Conservation (phyloP, 148 eudicot species). For the Cornus controversa region DNA sequence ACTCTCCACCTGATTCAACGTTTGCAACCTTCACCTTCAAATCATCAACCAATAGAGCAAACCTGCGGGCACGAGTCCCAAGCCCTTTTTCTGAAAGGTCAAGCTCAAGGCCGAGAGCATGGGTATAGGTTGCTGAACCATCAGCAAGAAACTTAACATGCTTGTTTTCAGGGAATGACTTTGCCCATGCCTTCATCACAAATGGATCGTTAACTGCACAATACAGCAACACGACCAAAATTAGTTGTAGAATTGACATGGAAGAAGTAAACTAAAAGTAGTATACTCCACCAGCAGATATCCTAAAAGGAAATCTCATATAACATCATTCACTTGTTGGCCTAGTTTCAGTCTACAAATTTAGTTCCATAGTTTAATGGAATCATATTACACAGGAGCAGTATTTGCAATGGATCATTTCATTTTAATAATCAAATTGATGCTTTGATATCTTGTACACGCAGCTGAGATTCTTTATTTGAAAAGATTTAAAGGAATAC, state of each 20-base stretch:
- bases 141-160: conserved; percentile 32
- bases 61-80: conserved; percentile 27
- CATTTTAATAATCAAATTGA: neutral
- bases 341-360: neutral
- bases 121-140: conserved; percentile 30
- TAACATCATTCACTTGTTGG: neutral
- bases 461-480: neutral
- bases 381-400: neutral
- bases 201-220: conserved; percentile 29
- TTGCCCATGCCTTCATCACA: conserved; percentile 36
- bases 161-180: conserved; percentile 25
- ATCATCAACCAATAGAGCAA: conserved; percentile 30
- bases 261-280: neutral
- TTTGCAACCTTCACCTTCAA: conserved; percentile 27
- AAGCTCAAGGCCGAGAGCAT: conserved; percentile 32
- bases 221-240: neutral
- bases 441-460: neutral
- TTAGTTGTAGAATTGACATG: neutral
- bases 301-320: too few species aligned
- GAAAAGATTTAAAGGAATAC: neutral
- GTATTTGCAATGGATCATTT: too few species aligned
- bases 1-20: conserved; percentile 25
- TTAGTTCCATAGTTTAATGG: neutral
- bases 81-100: conserved; percentile 31
- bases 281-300: too few species aligned